These are phyloP conservation scores for Cerioporus squamosus DNA, from an alignment of 1,284 basidiomycete species.

Conservation along the genomic window DNA sequence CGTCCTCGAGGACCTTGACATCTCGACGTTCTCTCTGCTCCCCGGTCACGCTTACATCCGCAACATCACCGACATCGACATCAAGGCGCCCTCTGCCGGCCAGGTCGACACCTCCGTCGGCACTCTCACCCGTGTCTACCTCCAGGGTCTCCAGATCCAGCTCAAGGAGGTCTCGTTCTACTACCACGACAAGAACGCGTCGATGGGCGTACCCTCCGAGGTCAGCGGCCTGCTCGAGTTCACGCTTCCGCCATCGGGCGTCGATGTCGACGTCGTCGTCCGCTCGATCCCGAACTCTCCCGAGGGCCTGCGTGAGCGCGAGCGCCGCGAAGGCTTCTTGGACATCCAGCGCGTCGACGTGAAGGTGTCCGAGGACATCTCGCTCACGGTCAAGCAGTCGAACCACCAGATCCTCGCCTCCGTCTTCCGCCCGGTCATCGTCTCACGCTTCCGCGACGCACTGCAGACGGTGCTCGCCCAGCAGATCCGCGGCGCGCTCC, in stretches of 20 bases:
- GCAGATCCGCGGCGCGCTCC: conserved; percentile 53
- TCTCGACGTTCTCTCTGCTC: conserved; percentile 65
- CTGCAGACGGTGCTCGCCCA: conserved; percentile 58
- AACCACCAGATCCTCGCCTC: conserved; percentile 65
- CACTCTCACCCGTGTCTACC: conserved; percentile 62
- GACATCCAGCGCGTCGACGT: conserved; percentile 58
- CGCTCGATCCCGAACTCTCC: conserved; percentile 59
- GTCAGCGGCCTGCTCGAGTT: conserved; percentile 65
- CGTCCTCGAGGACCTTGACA: conserved; percentile 71
- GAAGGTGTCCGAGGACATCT: conserved; percentile 54
- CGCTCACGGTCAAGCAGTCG: conserved; percentile 55
- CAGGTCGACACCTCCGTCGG: conserved; percentile 53
- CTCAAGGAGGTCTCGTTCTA: conserved; percentile 72
- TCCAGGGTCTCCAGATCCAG: conserved; percentile 63
- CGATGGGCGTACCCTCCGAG: conserved; percentile 51
- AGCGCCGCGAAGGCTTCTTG: conserved; percentile 52
- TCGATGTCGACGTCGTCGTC: conserved; percentile 68
- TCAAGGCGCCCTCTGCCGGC: conserved; percentile 48
- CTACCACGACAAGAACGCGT: conserved; percentile 61
- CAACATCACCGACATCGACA: conserved; percentile 74
- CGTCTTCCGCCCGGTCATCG: conserved; percentile 64
- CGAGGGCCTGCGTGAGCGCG: conserved; percentile 45
- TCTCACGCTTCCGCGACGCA: conserved; percentile 56
- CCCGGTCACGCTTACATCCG: conserved; percentile 72
- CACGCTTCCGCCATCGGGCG: conserved; percentile 62